A percentile compares a stretch with the other conserved stretches of the same genome.
Evolutionary conservation across 805 yeast species (phyloP).

Genomic region (Metschnikowia corniflorae): DNA sequence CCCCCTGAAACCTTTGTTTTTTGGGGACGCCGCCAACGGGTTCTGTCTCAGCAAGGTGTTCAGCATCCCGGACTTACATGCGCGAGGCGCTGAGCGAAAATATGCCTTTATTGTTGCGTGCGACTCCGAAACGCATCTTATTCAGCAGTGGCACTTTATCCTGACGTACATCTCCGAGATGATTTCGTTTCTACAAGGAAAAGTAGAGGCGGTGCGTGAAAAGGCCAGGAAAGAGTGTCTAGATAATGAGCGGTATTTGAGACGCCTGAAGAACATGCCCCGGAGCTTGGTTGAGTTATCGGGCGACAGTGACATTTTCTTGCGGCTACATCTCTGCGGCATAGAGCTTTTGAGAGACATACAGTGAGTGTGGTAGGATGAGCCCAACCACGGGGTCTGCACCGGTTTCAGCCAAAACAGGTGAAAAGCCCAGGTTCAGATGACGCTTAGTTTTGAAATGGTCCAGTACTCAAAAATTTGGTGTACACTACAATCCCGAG

Average conservation of each 20-base stretch:
- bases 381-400: too few relatives aligned
- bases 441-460: not conserved
- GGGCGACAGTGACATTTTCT: slow-evolving; percentile 50
- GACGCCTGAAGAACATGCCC: slow-evolving; percentile 56
- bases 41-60: slow-evolving; percentile 57
- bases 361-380: too few relatives aligned
- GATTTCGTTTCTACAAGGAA: slow-evolving; percentile 18
- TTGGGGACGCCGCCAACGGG: slow-evolving; percentile 61
- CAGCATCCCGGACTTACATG: slow-evolving; percentile 59
- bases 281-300: slow-evolving; percentile 53
- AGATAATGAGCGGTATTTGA: slow-evolving; percentile 50
- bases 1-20: slow-evolving; percentile 55
- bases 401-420: too few relatives aligned
- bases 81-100: slow-evolving; percentile 72
- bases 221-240: slow-evolving; percentile 10
- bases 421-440: too few relatives aligned
- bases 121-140: slow-evolving; percentile 49
- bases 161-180: slow-evolving; percentile 32
- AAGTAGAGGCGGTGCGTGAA: slow-evolving; percentile 18
- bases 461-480: not conserved
- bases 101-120: slow-evolving; percentile 57
- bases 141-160: slow-evolving; percentile 55
- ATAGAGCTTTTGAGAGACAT: slow-evolving; percentile 35
- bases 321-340: slow-evolving; percentile 64
- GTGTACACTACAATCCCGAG: too few relatives aligned